Evolutionary conservation across 805 yeast genomes (phyloP), one percentile per base, ranked within the genome.

Genomic region (Ogataea paradorogensis): DNA sequence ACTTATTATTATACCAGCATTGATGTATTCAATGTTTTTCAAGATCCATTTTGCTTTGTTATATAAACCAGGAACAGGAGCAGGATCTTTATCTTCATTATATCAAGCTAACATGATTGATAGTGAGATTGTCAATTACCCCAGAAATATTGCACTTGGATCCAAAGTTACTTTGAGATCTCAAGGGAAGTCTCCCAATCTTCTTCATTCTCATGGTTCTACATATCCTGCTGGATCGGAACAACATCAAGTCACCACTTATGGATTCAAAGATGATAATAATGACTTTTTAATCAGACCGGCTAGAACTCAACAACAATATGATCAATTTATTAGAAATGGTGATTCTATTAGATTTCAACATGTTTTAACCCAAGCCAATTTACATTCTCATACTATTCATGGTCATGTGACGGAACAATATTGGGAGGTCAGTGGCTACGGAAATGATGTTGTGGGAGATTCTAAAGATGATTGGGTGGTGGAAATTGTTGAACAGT

Each of bases 221-320:
- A 59, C 70, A 7, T 93, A 83, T 59, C 99, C 99, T 9, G 88
- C 79, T 45, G 98, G 98, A 3, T 87, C 96, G 1, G 77, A 77
- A 46, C 98, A 93, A 66, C 96, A 89, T 61, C 99, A 93, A 64
- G 72, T 93, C 36, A 93, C 99, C n/a, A 84, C 91, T 11, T 93
- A 93, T 62, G 89, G 91, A n/a, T 88, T 78, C 63, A 86, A 86
- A 56, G 98, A 93, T 63, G 66, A 71, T 34, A 91, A 93, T 63
- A 93, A 91, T 59, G 72, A 82, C 38, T 90, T 95, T 82, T 56
- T 55, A 60, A 71, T 42, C 41, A 61, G 46, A 59, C 64, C 36
- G 59, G 78, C 55, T 37, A 69, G 59, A 65, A 62, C 43, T 13
- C 48, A 33, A 11, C 31, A 23, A 10, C 14, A 30, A 1, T 46